Conservation (phyloP, 306 rosid genomes). For the Castanea mollissima region DNA sequence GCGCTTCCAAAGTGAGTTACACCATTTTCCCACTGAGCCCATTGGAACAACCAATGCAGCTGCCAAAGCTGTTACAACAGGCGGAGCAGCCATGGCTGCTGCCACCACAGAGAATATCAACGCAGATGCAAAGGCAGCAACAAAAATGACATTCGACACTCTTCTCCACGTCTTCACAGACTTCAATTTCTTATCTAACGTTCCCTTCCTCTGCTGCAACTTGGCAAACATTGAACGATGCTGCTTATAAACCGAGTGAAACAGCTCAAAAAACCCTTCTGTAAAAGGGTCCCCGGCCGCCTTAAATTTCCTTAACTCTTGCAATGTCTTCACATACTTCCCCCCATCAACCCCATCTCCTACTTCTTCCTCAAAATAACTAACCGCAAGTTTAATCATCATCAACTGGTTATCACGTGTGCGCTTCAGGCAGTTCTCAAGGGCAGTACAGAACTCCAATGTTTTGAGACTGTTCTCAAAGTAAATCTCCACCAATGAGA, state of each 20-base stretch:
- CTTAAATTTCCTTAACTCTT: constrained; percentile 60
- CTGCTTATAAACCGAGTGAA: constrained; percentile 48
- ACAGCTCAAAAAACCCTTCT: constrained; percentile 54
- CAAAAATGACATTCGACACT: constrained; percentile 69
- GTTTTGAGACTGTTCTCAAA: constrained; percentile 66
- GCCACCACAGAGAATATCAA: constrained; percentile 87
- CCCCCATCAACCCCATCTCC: constrained; percentile 48
- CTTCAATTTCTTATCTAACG: constrained; percentile 76
- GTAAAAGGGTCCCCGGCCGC: constrained; percentile 80
- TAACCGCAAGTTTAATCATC: constrained; percentile 54
- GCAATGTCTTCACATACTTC: constrained; percentile 55
- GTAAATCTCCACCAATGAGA: constrained; percentile 60
- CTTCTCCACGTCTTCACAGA: constrained; percentile 61
- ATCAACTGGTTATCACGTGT: constrained; percentile 51
- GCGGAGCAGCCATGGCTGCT: constrained; percentile 80
- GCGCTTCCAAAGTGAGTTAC: constrained; percentile 58
- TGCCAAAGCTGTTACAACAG: constrained; percentile 67
- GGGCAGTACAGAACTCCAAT: constrained; percentile 67
- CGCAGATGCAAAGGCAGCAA: constrained; percentile 67
- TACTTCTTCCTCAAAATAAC: constrained; percentile 54
- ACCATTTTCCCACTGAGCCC: constrained; percentile 92
- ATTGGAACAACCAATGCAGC: constrained; percentile 75
- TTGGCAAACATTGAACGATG: constrained; percentile 56
- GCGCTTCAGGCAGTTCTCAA: constrained; percentile 61
- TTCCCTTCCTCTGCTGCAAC: constrained; percentile 49